Evolutionary conservation across 2,329 filamentous ascomycete genomes (phyloP).

Genomic region (Colletotrichum liaoningense): DNA sequence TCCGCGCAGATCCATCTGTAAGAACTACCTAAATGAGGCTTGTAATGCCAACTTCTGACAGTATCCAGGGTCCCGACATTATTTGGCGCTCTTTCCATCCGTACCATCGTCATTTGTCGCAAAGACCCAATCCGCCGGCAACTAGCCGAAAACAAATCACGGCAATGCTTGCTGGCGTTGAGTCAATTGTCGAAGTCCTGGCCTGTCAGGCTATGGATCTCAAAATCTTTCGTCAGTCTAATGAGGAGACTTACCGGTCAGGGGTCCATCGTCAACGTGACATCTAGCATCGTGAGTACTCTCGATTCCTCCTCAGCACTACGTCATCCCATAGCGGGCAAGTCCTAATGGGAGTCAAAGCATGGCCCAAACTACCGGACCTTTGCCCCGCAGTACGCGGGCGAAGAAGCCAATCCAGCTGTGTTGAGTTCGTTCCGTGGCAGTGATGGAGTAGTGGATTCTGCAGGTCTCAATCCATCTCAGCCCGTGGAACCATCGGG

Average conservation of each 20-base stretch:
- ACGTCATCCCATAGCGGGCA: neutral
- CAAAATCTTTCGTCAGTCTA: constrained; percentile 11
- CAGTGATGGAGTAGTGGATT: neutral
- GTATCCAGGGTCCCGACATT: constrained; percentile 4
- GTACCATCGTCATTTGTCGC: constrained; percentile 14
- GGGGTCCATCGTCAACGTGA: constrained; percentile 7
- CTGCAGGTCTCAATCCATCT: neutral
- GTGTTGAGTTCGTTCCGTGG: neutral
- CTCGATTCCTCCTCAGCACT: neutral
- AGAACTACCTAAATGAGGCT: neutral
- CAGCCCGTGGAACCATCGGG: neutral
- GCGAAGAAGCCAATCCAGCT: neutral
- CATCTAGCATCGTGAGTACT: constrained; percentile 8
- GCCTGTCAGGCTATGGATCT: constrained; percentile 22
- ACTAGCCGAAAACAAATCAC: constrained; percentile 17
- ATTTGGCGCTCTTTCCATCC: constrained; percentile 22
- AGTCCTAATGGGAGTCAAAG: neutral
- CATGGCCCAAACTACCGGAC: neutral
- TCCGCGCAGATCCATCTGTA: constrained; percentile 13
- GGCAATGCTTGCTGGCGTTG: constrained; percentile 16
- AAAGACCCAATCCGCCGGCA: constrained; percentile 10
- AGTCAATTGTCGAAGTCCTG: constrained; percentile 22
- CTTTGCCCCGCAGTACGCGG: neutral
- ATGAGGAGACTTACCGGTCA: constrained; percentile 21
- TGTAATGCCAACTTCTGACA: neutral